phyloP scores from a whole-genome alignment of 2,329 filamentous ascomycete genomes.

The Helotiales sp. region DNA sequence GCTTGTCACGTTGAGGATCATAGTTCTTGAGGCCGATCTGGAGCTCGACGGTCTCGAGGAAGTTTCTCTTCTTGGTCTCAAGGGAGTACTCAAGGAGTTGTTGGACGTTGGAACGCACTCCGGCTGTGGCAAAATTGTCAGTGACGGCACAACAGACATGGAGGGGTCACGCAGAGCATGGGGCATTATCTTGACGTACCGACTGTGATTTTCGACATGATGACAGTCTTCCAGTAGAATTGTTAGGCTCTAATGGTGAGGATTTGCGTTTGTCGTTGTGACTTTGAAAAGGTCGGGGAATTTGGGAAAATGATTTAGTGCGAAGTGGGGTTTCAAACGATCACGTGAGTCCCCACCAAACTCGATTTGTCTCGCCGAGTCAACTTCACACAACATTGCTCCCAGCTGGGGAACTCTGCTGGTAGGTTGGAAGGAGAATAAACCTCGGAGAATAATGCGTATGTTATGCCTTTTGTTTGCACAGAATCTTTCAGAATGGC shows the following conservation, averaged over 20 bases:
- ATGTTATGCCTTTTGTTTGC: too few species aligned
- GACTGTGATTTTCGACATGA: conserved; percentile 87
- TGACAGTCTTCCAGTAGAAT: conserved; percentile 88
- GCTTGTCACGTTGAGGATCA: conserved; percentile 99
- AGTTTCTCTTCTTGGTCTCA: conserved; percentile 98
- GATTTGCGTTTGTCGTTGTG: conserved; percentile 48
- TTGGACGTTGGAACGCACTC: conserved; percentile 93
- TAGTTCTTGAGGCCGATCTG: conserved; percentile 98
- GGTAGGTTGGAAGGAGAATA: too few species aligned
- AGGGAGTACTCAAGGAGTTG: conserved; percentile 94
- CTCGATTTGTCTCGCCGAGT: neutral
- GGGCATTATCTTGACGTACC: conserved; percentile 49
- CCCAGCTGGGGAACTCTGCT: too few species aligned
- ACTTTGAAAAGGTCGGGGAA: conserved; percentile 16
- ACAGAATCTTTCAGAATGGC: too few species aligned
- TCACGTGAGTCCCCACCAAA: neutral
- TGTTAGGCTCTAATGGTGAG: conserved; percentile 74
- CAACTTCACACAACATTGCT: neutral
- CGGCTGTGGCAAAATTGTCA: conserved; percentile 63
- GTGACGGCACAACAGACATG: conserved; percentile 19
- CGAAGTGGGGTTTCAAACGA: conserved; percentile 9
- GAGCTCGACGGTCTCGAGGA: conserved; percentile 91
- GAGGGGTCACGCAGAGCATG: conserved; percentile 3
- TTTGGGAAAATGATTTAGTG: conserved; percentile 23
- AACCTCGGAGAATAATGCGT: too few species aligned